These are phyloP conservation scores for Dacryopinax spathularia DNA, from an alignment of 768 basidiomycete genomes.

Conservation along the genomic window DNA sequence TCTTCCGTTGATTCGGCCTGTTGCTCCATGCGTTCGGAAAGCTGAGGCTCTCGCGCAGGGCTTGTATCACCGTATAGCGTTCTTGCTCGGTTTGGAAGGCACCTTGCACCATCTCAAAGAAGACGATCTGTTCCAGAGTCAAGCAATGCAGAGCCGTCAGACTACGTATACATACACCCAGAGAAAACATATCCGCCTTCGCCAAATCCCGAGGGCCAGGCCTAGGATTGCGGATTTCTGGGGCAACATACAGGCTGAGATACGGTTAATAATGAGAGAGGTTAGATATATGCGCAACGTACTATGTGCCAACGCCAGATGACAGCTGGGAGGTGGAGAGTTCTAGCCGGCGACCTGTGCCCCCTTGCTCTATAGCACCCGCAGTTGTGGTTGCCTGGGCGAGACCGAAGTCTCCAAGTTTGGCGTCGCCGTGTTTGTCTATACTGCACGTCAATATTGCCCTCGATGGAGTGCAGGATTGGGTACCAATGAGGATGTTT, in stretches of 20 bases:
- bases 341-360: conserved; percentile 31
- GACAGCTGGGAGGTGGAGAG: conserved; percentile 23
- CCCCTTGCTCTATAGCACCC: conserved; percentile 62
- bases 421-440: conserved; percentile 18
- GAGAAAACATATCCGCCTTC: conserved; percentile 89
- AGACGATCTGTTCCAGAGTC: conserved; percentile 52
- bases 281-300: conserved; percentile 30
- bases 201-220: conserved; percentile 42
- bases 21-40: conserved; percentile 62
- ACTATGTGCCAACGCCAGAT: conserved; percentile 68
- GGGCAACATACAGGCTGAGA: conserved; percentile 69
- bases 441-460: conserved; percentile 12
- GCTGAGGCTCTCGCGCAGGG: conserved; percentile 49
- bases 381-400: conserved; percentile 55
- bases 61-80: conserved; percentile 68
- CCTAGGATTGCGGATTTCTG: conserved; percentile 56
- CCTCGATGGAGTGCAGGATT: background rate
- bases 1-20: conserved; percentile 48
- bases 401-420: conserved; percentile 86
- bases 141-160: background rate
- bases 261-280: background rate
- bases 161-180: conserved; percentile 46
- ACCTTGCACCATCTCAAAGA: conserved; percentile 88
- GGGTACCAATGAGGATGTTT: conserved; percentile 83
- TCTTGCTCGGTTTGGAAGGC: conserved; percentile 68